Evolutionary conservation across 2,329 filamentous ascomycete genomes (phyloP), one percentile per base, ranked within the genome.

Genomic region (Paracoccidioides brasiliensis): DNA sequence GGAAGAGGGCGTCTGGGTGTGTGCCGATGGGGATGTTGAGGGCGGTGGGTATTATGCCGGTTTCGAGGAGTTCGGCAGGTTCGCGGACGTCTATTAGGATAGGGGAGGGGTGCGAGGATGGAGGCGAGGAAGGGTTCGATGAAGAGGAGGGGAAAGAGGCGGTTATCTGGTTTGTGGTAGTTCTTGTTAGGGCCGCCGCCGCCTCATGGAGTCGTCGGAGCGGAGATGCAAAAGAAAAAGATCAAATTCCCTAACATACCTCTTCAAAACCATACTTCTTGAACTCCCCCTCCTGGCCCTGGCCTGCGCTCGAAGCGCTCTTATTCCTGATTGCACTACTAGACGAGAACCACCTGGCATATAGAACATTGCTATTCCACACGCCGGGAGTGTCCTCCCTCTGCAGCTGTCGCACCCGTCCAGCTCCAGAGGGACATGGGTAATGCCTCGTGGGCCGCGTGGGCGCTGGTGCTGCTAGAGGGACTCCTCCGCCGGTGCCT

Each of bases 21-120:
- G 83, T 85, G 59, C 97, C 10, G 12, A 48, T 78, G 52, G 93
- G 91, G 51, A 98, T 81, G 74, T 91, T 91, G 64, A 91, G 74
- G 0, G 90, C 83, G 48, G 80, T 80, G 0, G 93, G 93, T 66
- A 98, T 96, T 5, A 73, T 69, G 10, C 75, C 73, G 0, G 74
- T 74, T 22, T 68, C 62, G 53, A 60, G 59, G n/a, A 76, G 62
- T 63, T 77, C 73, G 58, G 65, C 61, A 55, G 75, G 74, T 66
- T 77, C 74, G 59, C 75, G 74, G 59, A 77, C 75, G 60, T 77
- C 75, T 56, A 73, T 63, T 41, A 73, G 64, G 59, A 73, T 71
- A 33, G 68, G 60, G 22, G 64, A 59, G 12, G 59, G 64, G 56
- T 66, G 62, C 14, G 67, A 60, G 8, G 57, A 61, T 28, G 64